A percentile compares a stretch with the other conserved stretches of the same genome.
Evolutionary conservation across 176 grass and related monocot genomes (phyloP).

Genomic region (Puya raimondii): DNA sequence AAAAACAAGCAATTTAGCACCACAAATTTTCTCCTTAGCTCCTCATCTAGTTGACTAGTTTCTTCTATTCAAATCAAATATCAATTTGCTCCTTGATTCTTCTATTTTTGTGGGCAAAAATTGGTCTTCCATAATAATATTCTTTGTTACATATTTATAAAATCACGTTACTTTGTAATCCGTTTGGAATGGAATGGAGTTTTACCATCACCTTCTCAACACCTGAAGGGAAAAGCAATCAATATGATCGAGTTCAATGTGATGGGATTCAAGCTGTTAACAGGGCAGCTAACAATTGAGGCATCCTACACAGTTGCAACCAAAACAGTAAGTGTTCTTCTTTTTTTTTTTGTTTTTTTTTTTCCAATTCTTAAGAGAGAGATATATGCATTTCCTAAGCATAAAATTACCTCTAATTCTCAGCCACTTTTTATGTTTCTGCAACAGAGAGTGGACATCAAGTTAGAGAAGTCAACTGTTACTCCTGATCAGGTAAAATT

Average conservation of each 20-base stretch:
- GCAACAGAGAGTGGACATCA: constrained; percentile 86
- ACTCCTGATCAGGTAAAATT: constrained; percentile 66
- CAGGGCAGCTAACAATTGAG: constrained; percentile 74
- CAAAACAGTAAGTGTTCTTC: constrained; percentile 41
- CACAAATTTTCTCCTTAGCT: neutral
- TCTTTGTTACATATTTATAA: constrained; percentile 14
- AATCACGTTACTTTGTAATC: constrained; percentile 34
- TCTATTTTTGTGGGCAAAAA: neutral
- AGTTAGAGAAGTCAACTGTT: constrained; percentile 65
- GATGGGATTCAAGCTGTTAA: constrained; percentile 54
- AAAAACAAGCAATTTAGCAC: neutral
- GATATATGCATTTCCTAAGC: neutral
- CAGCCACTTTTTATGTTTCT: constrained; percentile 20
- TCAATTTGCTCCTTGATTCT: neutral
- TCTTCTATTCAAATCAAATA: too few relatives aligned
- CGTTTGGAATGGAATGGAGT: constrained; percentile 70
- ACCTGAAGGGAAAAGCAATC: constrained; percentile 80
- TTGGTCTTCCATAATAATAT: neutral
- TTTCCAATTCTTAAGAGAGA: neutral
- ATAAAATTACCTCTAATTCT: constrained; percentile 1
- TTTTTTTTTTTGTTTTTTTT: neutral
- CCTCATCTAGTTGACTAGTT: too few relatives aligned
- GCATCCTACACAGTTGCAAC: constrained; percentile 57
- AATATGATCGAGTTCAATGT: constrained; percentile 77
- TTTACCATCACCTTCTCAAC: constrained; percentile 74